Conservation (phyloP, 805 yeast species). For the Wickerhamiella dianesei region DNA sequence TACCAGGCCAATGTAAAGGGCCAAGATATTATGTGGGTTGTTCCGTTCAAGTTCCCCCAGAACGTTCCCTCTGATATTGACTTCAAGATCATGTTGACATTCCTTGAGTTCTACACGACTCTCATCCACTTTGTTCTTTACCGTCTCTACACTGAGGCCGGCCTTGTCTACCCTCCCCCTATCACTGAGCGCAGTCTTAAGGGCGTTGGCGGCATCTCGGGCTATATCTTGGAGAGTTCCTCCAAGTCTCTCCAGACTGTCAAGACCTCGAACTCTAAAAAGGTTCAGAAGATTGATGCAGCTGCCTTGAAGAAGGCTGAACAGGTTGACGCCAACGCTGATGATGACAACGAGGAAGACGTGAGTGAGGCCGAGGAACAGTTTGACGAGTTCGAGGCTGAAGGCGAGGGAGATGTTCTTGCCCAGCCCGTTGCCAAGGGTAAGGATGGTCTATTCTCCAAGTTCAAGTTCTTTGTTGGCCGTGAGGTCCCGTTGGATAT, state of each 20-base stretch:
- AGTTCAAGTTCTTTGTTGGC: conserved; percentile 73
- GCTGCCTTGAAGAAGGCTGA: conserved; percentile 28
- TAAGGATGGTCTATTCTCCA: conserved; percentile 39
- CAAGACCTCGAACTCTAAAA: conserved; percentile 26
- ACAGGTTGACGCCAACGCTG: conserved; percentile 27
- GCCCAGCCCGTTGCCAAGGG: conserved; percentile 41
- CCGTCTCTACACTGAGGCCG: conserved; percentile 74
- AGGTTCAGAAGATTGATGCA: conserved; percentile 34
- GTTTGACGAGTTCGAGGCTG: conserved; percentile 59
- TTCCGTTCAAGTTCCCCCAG: conserved; percentile 94
- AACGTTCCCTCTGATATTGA: conserved; percentile 89
- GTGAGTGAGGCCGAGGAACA: conserved; percentile 33
- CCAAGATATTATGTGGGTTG: conserved; percentile 89
- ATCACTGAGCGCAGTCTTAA: conserved; percentile 59
- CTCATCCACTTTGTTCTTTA: conserved; percentile 74
- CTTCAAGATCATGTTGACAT: conserved; percentile 92
- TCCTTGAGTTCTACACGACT: conserved; percentile 90
- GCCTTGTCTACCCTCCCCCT: conserved; percentile 82
- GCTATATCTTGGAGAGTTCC: conserved; percentile 57
- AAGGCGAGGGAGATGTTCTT: conserved; percentile 42
- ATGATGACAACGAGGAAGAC: conserved; percentile 21
- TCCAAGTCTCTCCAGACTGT: conserved; percentile 13
- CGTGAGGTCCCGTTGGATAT: conserved; percentile 93
- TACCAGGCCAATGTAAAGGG: conserved; percentile 84
- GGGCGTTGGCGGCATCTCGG: conserved; percentile 79